Percentiles rank a stretch among this genome's conserved stretches.
phyloP scores from a whole-genome alignment of 257 asterid genomes.

The Solanum chilense region DNA sequence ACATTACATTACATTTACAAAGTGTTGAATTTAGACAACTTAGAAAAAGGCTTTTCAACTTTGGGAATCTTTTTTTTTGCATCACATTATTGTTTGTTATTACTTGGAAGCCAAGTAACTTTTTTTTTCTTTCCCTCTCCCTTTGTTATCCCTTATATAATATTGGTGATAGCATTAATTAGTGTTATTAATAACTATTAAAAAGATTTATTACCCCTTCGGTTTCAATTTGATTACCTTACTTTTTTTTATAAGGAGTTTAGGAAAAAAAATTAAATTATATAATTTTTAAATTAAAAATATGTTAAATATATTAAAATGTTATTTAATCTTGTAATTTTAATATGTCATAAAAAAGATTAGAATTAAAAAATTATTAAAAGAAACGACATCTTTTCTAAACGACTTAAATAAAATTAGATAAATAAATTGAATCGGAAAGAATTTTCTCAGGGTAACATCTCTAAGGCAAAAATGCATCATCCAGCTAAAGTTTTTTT shows the following conservation, averaged over 20 bases:
- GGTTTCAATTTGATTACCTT: neutral
- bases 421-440: neutral
- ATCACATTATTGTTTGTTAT: neutral
- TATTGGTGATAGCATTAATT: neutral
- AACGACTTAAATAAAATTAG: neutral
- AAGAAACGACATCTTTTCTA: neutral
- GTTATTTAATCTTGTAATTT: neutral
- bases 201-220: neutral
- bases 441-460: neutral
- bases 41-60: neutral
- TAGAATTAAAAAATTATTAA: accelerated
- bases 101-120: neutral
- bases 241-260: neutral
- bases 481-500: neutral
- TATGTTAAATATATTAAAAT: neutral
- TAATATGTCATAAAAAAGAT: neutral
- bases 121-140: neutral
- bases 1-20: neutral
- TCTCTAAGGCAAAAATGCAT: neutral
- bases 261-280: neutral
- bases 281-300: neutral
- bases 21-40: neutral
- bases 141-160: neutral
- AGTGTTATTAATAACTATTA: neutral
- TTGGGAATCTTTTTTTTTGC: neutral